Evolutionary conservation across 192 early-diverging fungal species (phyloP).

Genomic region (Gamsiella multidivaricata): DNA sequence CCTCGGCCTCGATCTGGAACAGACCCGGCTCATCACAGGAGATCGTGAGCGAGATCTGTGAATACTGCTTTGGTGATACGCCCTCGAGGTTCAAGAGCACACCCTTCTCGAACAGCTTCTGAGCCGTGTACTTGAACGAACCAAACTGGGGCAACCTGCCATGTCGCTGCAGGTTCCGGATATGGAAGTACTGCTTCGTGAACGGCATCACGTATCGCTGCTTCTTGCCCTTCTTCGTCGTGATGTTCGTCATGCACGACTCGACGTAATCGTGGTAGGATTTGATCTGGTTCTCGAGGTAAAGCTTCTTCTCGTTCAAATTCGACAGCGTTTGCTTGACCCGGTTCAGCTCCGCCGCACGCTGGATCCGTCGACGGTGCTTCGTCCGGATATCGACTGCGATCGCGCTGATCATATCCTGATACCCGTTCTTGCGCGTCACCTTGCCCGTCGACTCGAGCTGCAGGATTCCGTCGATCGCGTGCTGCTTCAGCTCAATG

Average conservation of each 20-base stretch:
- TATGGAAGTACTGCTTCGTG: conserved; percentile 95
- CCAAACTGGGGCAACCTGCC: conserved; percentile 95
- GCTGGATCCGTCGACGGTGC: conserved; percentile 81
- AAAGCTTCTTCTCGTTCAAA: conserved; percentile 86
- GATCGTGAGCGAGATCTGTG: conserved; percentile 88
- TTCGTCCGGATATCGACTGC: conserved; percentile 94
- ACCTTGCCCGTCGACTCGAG: conserved; percentile 83
- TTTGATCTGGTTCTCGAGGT: conserved; percentile 88
- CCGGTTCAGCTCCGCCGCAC: conserved; percentile 77
- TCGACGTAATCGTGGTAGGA: conserved; percentile 93
- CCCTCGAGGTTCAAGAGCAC: conserved; percentile 90
- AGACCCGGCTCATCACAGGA: conserved; percentile 93
- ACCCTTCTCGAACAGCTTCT: conserved; percentile 91
- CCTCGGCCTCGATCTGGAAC: conserved; percentile 91
- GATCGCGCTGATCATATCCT: conserved; percentile 93
- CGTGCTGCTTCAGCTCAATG: conserved; percentile 81
- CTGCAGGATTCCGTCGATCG: conserved; percentile 83
- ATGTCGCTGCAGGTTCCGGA: conserved; percentile 83
- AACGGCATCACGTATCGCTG: conserved; percentile 82
- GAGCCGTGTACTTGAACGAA: conserved; percentile 97
- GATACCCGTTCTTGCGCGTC: conserved; percentile 81
- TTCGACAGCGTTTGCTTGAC: conserved; percentile 84
- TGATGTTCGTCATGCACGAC: conserved; percentile 88
- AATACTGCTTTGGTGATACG: conserved; percentile 86
- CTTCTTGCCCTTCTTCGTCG: conserved; percentile 76